phyloP scores from a whole-genome alignment of 768 basidiomycete species.

The Termitomyces sp. region DNA sequence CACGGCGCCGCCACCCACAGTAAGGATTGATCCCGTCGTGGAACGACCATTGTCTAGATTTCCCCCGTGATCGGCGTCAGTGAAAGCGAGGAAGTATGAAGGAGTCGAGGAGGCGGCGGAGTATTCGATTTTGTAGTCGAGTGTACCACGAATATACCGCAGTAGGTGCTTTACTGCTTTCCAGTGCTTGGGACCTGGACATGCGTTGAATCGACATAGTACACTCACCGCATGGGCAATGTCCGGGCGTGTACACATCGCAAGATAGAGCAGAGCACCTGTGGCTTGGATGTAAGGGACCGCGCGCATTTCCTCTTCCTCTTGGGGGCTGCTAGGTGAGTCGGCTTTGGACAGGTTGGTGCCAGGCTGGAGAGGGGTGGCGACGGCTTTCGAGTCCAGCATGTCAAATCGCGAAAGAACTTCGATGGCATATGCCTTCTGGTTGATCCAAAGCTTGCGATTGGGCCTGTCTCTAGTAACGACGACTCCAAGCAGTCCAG shows the following conservation, averaged over 20 bases:
- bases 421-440: neutral
- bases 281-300: slow-evolving; percentile 9
- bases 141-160: slow-evolving; percentile 8
- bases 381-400: slow-evolving; percentile 3
- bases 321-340: neutral
- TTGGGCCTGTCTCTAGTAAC: neutral
- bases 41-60: slow-evolving; percentile 25
- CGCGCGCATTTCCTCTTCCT: slow-evolving; percentile 1
- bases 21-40: slow-evolving; percentile 26
- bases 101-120: neutral
- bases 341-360: neutral
- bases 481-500: slow-evolving; percentile 2
- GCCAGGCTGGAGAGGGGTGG: slow-evolving; percentile 7
- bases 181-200: slow-evolving; percentile 6
- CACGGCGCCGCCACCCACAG: slow-evolving; percentile 17
- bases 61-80: slow-evolving; percentile 29
- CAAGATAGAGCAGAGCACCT: slow-evolving; percentile 6
- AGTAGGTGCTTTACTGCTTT: slow-evolving; percentile 7
- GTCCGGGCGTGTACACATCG: slow-evolving; percentile 6
- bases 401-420: slow-evolving; percentile 5
- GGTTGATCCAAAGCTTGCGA: neutral
- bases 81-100: slow-evolving; percentile 16
- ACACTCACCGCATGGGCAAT: neutral
- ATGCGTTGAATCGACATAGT: neutral
- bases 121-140: slow-evolving; percentile 14